These are phyloP conservation scores for Pichia sp. DNA, from an alignment of 1,139 yeast genomes.

Conservation along the genomic window DNA sequence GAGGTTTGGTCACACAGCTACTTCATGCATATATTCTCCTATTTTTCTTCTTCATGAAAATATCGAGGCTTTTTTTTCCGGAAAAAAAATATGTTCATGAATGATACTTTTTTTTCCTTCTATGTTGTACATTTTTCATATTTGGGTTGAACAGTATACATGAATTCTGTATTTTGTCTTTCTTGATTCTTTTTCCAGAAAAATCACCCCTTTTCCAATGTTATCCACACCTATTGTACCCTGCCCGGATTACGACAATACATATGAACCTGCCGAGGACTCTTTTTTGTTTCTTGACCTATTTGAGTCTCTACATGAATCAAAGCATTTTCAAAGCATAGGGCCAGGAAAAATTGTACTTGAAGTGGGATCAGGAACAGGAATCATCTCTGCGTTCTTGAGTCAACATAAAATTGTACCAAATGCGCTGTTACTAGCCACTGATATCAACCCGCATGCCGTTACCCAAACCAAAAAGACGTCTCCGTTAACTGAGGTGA, in stretches of 20 bases:
- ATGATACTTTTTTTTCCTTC: too few relatives aligned
- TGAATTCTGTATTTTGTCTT: too few relatives aligned
- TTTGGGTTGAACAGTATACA: too few relatives aligned
- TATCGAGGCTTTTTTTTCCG: too few relatives aligned
- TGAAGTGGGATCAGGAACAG: slow-evolving; percentile 93
- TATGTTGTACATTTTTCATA: too few relatives aligned
- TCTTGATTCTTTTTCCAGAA: background rate
- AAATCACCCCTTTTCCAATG: slow-evolving; percentile 28
- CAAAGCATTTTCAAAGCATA: slow-evolving; percentile 28
- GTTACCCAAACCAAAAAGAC: slow-evolving; percentile 50
- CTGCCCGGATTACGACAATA: slow-evolving; percentile 40
- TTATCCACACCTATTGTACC: slow-evolving; percentile 45
- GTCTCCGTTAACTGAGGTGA: slow-evolving; percentile 39
- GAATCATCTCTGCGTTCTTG: slow-evolving; percentile 73
- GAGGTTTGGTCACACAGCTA: too few relatives aligned
- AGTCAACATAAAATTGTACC: slow-evolving; percentile 40
- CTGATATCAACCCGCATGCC: slow-evolving; percentile 79
- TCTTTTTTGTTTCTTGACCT: slow-evolving; percentile 74
- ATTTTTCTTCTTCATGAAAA: too few relatives aligned
- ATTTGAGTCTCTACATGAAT: slow-evolving; percentile 50
- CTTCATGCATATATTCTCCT: too few relatives aligned
- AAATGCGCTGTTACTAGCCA: slow-evolving; percentile 46
- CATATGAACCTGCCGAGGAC: slow-evolving; percentile 94
- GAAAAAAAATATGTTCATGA: too few relatives aligned
- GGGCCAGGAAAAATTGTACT: slow-evolving; percentile 44